Evolutionary conservation across 2,329 filamentous ascomycete species (phyloP), one percentile per base, ranked within the genome.

Genomic region (Huntiella decipiens): DNA sequence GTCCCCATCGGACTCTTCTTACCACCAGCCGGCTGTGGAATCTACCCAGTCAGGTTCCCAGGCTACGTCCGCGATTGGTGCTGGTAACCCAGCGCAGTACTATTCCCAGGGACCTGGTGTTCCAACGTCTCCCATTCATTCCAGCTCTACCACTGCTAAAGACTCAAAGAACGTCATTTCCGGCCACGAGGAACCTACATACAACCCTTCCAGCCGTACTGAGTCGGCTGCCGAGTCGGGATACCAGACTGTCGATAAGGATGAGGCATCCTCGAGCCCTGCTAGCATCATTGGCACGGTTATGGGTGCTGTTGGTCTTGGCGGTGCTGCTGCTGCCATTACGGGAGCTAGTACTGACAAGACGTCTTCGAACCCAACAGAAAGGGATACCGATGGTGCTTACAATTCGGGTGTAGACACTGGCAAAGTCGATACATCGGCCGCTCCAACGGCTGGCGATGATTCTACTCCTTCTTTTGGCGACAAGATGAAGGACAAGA

Each of bases 271-370:
- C 8, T 43, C 41, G 3, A 43, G 22, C 22, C 22, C 22, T 28
- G 6, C 33, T 33, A 16, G 47, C 3, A 46, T 49, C 7, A 41
- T 49, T n/a, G 19, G 47, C 10, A 43, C 38, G 16, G 28, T 49
- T 22, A 46, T 50, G 40, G 48, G 44, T 12, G 48, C 44, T 32
- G 44, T 44, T 31, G 44, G 44, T 4, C 44, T 50, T 12, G 37
- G 48, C 6, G 44, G 41, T 38, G 44, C 44, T 33, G 48, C 48
- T 22, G 44, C 44, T 22, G 41, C 40, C 8, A 43, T 46, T 15
- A 17, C 48, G 3, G 33, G 41, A 7, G 33, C 5, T 17, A 32
- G 15, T 28, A 32, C 8, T 7, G 35, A 41, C 28, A 40, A 41
- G 38, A 40, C 34, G 10, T n/a, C 7, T 13, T 12, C 33, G 17